Conservation (phyloP, 257 asterid species). For the Penstemon barbatus region DNA sequence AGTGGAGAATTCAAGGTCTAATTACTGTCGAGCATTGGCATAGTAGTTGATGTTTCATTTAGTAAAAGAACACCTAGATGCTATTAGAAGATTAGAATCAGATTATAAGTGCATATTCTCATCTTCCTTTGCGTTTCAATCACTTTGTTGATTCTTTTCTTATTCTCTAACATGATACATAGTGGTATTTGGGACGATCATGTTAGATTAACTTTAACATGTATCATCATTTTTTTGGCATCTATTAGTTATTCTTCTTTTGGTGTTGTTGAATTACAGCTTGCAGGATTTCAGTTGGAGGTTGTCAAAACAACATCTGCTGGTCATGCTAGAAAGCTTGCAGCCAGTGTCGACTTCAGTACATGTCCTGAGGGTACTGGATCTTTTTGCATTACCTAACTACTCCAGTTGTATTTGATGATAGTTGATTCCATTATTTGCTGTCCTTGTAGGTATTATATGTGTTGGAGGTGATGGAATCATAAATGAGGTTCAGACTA, state of each 20-base stretch:
- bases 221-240: background rate
- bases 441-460: conserved; percentile 71
- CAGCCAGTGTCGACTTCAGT: conserved; percentile 84
- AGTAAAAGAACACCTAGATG: no score
- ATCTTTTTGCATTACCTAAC: conserved; percentile 23
- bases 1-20: no score
- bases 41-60: no score
- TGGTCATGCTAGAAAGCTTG: conserved; percentile 97
- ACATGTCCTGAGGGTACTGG: conserved; percentile 93
- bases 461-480: conserved; percentile 99
- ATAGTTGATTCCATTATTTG: conserved; percentile 27
- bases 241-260: conserved; percentile 14
- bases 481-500: conserved; percentile 78
- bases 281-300: conserved; percentile 96
- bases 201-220: background rate
- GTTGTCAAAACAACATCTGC: conserved; percentile 92
- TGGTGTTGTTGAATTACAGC: conserved; percentile 51
- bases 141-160: no score
- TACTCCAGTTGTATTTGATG: conserved; percentile 18
- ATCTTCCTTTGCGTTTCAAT: no score
- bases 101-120: no score
- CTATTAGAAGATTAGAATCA: no score
- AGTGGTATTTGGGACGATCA: background rate
- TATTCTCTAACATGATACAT: no score
- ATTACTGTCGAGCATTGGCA: no score